Percentiles rank a stretch among this genome's conserved stretches.
These are phyloP conservation scores for Leucoagaricus sp. DNA, from an alignment of 1,284 basidiomycete species.

Conservation along the genomic window DNA sequence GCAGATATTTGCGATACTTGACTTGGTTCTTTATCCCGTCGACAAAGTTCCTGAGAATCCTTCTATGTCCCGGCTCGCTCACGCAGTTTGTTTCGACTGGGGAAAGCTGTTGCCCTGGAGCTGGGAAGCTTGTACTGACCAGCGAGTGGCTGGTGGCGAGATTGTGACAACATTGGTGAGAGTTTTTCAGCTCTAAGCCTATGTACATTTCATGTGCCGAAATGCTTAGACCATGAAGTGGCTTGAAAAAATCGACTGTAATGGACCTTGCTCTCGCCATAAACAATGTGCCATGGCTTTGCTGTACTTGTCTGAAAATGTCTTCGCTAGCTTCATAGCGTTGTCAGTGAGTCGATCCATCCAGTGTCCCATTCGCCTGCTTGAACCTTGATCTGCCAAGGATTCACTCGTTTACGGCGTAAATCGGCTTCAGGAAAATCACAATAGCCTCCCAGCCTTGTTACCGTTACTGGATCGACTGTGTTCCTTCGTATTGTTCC, in stretches of 20 bases:
- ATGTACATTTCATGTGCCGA: no score
- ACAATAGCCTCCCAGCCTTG: background rate
- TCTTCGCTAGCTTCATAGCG: background rate
- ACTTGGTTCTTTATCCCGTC: background rate
- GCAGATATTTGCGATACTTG: slow-evolving; percentile 3
- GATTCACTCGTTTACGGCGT: background rate
- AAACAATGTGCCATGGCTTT: background rate
- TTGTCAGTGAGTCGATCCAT: slow-evolving; percentile 4
- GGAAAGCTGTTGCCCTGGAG: slow-evolving; percentile 56
- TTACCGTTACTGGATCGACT: background rate
- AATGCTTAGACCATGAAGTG: slow-evolving; percentile 5
- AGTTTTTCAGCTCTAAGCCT: no score
- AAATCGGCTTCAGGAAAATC: background rate
- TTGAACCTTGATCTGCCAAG: background rate
- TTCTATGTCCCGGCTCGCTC: background rate
- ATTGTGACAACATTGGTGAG: slow-evolving; percentile 49
- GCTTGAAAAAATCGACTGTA: slow-evolving; percentile 39
- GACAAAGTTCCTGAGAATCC: background rate
- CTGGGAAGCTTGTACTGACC: slow-evolving; percentile 65
- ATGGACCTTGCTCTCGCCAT: background rate
- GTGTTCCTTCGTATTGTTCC: background rate
- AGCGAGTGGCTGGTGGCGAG: slow-evolving; percentile 48
- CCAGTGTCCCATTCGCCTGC: background rate
- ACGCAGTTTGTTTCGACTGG: slow-evolving; percentile 45
- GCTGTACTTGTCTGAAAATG: background rate